phyloP scores from a whole-genome alignment of 495 filamentous ascomycete species.

The Penicillium egyptiacum region DNA sequence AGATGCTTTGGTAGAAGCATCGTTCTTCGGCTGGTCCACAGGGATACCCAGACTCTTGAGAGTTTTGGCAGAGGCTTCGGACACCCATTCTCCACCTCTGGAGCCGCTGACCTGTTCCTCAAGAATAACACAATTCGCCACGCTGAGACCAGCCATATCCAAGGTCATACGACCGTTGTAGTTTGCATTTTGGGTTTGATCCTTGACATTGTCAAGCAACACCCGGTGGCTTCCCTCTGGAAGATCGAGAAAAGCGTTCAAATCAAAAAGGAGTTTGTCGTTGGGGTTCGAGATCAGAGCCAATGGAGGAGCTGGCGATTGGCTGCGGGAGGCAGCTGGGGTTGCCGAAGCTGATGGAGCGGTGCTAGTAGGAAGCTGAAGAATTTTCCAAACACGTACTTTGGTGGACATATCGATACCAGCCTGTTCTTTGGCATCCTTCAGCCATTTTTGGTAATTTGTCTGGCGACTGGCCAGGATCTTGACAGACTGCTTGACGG shows the following conservation, averaged over 20 bases:
- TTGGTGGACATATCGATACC: slow-evolving; percentile 67
- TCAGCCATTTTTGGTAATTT: slow-evolving; percentile 70
- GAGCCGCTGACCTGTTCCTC: slow-evolving; percentile 67
- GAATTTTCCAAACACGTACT: slow-evolving; percentile 75
- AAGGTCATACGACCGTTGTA: slow-evolving; percentile 73
- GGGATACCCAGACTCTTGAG: slow-evolving; percentile 44
- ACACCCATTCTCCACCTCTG: slow-evolving; percentile 62
- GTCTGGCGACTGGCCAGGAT: slow-evolving; percentile 68
- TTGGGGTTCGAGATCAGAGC: slow-evolving; percentile 53
- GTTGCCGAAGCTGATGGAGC: slow-evolving; percentile 52
- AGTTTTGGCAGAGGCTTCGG: slow-evolving; percentile 50
- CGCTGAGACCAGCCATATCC: slow-evolving; percentile 60
- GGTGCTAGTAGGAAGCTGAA: slow-evolving; percentile 48
- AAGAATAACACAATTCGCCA: slow-evolving; percentile 69
- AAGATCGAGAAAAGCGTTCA: slow-evolving; percentile 66
- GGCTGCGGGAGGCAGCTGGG: slow-evolving; percentile 57
- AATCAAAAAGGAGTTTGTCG: slow-evolving; percentile 68
- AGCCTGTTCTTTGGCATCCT: slow-evolving; percentile 62
- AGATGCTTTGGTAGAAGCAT: slow-evolving; percentile 15
- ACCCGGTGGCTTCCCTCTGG: slow-evolving; percentile 69
- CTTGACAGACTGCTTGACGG: slow-evolving; percentile 55
- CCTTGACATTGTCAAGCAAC: slow-evolving; percentile 61
- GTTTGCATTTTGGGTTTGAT: slow-evolving; percentile 71
- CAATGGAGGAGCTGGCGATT: slow-evolving; percentile 48
- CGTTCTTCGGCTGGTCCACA: slow-evolving; percentile 38